Percentiles rank a stretch among this genome's conserved stretches.
Conservation (phyloP, 2,329 filamentous ascomycete genomes). For the Colletotrichum zoysiae region DNA sequence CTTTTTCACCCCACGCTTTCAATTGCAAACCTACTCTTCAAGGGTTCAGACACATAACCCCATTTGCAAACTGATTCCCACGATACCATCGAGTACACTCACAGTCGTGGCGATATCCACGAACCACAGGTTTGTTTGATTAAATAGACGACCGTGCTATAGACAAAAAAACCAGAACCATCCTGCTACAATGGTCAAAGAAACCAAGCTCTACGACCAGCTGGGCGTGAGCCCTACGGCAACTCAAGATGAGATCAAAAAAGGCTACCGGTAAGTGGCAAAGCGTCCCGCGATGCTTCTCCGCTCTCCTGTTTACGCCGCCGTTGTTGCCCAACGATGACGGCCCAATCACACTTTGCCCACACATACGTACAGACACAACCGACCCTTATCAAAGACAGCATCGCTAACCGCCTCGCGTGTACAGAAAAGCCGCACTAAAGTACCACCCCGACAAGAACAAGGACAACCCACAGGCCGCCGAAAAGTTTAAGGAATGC, state of each 20-base stretch:
- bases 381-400: not conserved
- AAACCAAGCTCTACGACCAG: constrained; percentile 94
- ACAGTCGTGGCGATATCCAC: constrained; percentile 16
- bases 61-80: not conserved
- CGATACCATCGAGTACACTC: constrained; percentile 12
- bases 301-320: not conserved
- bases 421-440: constrained; percentile 81
- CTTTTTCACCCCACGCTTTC: constrained; percentile 42
- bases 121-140: constrained; percentile 4
- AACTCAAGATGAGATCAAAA: constrained; percentile 95
- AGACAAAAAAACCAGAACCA: constrained; percentile 6
- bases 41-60: constrained; percentile 26
- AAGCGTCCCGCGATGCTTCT: constrained; percentile 20
- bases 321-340: constrained; percentile 21
- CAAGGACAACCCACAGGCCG: constrained; percentile 85
- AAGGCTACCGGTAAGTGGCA: constrained; percentile 82
- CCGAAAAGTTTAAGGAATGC: constrained; percentile 97
- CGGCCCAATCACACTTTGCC: constrained; percentile 17
- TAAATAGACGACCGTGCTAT: constrained; percentile 17
- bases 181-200: constrained; percentile 80
- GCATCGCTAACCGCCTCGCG: constrained; percentile 51
- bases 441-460: constrained; percentile 99
- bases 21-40: constrained; percentile 14
- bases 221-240: constrained; percentile 84
- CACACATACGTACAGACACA: not conserved